Percentiles rank a stretch among this genome's conserved stretches.
These are phyloP conservation scores for Colletotrichum zoysiae DNA, from an alignment of 2,329 filamentous ascomycete species.

Conservation along the genomic window DNA sequence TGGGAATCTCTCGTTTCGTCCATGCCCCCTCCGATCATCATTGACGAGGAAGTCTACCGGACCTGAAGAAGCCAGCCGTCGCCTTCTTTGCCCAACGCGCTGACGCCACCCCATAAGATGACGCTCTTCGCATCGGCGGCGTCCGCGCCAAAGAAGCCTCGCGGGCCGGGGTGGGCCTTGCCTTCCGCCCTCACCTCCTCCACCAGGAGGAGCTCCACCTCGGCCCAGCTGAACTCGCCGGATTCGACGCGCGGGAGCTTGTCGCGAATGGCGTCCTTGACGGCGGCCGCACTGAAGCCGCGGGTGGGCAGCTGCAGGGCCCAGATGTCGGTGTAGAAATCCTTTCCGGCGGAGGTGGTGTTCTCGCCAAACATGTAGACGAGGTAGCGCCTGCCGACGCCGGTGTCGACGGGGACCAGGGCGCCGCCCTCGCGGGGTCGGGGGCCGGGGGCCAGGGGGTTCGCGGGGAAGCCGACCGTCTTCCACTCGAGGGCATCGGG, in stretches of 20 bases:
- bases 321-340: constrained; percentile 61
- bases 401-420: constrained; percentile 61
- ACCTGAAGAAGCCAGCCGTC: constrained; percentile 56
- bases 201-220: constrained; percentile 60
- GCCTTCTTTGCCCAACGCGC: constrained; percentile 54
- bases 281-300: constrained; percentile 58
- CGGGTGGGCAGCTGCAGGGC: constrained; percentile 64
- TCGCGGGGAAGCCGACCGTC: constrained; percentile 52
- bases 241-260: constrained; percentile 58
- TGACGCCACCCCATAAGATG: constrained; percentile 66
- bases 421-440: constrained; percentile 57
- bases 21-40: background rate
- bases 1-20: too few species aligned
- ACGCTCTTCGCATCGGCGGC: constrained; percentile 60
- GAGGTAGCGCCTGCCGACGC: constrained; percentile 65
- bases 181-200: constrained; percentile 58
- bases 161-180: constrained; percentile 55
- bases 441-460: constrained; percentile 56
- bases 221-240: constrained; percentile 62
- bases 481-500: constrained; percentile 52
- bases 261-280: constrained; percentile 63
- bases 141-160: constrained; percentile 55
- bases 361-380: constrained; percentile 60
- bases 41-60: constrained; percentile 4
- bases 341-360: constrained; percentile 45